Conservation (phyloP, 768 basidiomycete species). For the Leccinum disarticulatum region DNA sequence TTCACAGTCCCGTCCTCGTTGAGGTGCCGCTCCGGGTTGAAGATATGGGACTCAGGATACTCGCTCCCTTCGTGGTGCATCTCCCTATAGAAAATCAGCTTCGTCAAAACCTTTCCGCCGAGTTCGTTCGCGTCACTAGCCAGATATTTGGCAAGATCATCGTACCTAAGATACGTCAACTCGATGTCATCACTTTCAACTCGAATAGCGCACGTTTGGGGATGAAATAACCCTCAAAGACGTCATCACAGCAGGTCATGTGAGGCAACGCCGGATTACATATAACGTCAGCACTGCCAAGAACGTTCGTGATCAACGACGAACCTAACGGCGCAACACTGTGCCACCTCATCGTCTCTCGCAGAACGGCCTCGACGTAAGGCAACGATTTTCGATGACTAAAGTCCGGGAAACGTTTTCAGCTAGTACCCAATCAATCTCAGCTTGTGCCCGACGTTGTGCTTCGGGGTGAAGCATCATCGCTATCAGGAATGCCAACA, state of each 20-base stretch:
- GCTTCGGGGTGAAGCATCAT: slow-evolving; percentile 33
- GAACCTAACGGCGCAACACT: slow-evolving; percentile 30
- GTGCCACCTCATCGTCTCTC: slow-evolving; percentile 36
- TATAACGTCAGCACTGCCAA: slow-evolving; percentile 7
- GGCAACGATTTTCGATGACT: slow-evolving; percentile 25
- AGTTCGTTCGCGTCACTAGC: slow-evolving; percentile 15
- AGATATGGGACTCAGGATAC: slow-evolving; percentile 25
- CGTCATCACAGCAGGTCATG: slow-evolving; percentile 38
- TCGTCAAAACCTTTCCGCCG: neutral
- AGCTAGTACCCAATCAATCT: slow-evolving; percentile 27
- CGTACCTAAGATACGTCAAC: slow-evolving; percentile 19
- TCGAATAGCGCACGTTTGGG: slow-evolving; percentile 32
- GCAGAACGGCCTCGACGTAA: slow-evolving; percentile 30
- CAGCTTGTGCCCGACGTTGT: slow-evolving; percentile 31
- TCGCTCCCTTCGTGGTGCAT: slow-evolving; percentile 32
- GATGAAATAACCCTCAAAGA: slow-evolving; percentile 42
- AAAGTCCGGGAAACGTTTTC: slow-evolving; percentile 24
- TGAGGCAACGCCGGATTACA: slow-evolving; percentile 27
- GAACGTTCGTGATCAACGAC: neutral
- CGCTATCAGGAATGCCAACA: slow-evolving; percentile 27
- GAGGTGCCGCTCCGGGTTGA: slow-evolving; percentile 30
- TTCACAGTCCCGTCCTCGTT: slow-evolving; percentile 22
- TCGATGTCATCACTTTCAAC: neutral
- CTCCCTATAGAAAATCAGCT: slow-evolving; percentile 16
- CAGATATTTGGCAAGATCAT: slow-evolving; percentile 32